Evolutionary conservation across 345 rosid genomes (phyloP).

Genomic region (Salix dunnii): DNA sequence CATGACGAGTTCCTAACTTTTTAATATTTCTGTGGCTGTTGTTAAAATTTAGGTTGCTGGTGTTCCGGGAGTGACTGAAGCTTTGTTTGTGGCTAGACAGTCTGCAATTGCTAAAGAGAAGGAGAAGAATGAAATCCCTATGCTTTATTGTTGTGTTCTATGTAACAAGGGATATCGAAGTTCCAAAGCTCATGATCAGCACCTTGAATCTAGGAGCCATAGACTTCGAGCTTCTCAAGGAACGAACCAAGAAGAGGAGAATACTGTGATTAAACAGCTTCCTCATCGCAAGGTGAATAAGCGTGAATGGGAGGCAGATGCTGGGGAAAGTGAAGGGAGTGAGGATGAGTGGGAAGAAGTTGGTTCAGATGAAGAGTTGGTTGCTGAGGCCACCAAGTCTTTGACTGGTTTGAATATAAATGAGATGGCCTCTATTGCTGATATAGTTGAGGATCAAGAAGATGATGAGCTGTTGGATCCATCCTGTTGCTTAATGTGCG

Average conservation of each 20-base stretch:
- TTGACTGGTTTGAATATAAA: constrained; percentile 51
- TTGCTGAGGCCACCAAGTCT: constrained; percentile 49
- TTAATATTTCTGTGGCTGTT: background rate
- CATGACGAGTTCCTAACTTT: background rate
- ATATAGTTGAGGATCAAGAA: constrained; percentile 41
- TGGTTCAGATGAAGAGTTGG: constrained; percentile 67
- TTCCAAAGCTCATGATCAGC: constrained; percentile 81
- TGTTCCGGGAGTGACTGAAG: constrained; percentile 94
- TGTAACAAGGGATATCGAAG: constrained; percentile 86
- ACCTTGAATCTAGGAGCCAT: constrained; percentile 71
- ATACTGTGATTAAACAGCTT: constrained; percentile 54
- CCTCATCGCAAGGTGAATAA: constrained; percentile 40
- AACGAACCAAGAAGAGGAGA: constrained; percentile 45
- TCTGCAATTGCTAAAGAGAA: constrained; percentile 64
- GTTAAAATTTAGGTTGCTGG: constrained; percentile 63
- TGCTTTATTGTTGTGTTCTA: constrained; percentile 68
- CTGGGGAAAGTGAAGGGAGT: constrained; percentile 47
- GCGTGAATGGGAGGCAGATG: constrained; percentile 20
- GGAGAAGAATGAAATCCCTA: constrained; percentile 47
- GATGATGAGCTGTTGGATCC: constrained; percentile 62
- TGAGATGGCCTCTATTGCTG: constrained; percentile 29
- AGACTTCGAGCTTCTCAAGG: constrained; percentile 57
- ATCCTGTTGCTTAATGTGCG: constrained; percentile 84
- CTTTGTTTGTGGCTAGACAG: constrained; percentile 72
- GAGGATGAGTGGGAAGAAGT: constrained; percentile 85